Evolutionary conservation across 768 basidiomycete genomes (phyloP).

Genomic region (Xerocomellus dryophilus): DNA sequence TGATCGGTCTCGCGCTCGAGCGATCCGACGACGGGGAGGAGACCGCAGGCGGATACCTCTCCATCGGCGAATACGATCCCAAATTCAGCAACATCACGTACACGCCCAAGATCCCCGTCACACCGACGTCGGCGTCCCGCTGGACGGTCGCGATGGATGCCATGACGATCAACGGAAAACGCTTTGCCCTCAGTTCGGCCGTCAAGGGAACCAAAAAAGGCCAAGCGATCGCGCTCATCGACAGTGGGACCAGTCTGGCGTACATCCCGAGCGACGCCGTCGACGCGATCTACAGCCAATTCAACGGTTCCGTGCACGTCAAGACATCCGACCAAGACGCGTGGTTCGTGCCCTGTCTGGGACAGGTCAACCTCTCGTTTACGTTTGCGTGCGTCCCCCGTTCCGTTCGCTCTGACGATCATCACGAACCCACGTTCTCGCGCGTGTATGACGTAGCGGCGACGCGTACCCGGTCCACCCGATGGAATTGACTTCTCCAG

Average conservation of each 20-base stretch:
- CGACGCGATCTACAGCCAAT: constrained; percentile 38
- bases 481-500: constrained; percentile 39
- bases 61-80: constrained; percentile 42
- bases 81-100: constrained; percentile 30
- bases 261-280: constrained; percentile 34
- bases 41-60: constrained; percentile 41
- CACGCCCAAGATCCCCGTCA: constrained; percentile 34
- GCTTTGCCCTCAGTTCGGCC: constrained; percentile 28
- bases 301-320: constrained; percentile 36
- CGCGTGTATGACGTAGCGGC: constrained; percentile 14
- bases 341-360: constrained; percentile 39
- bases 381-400: constrained; percentile 11
- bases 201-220: constrained; percentile 31
- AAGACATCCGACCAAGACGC: constrained; percentile 25
- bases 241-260: constrained; percentile 43
- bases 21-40: constrained; percentile 40
- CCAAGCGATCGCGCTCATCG: constrained; percentile 37
- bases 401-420: no score
- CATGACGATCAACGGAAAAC: constrained; percentile 35
- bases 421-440: not conserved
- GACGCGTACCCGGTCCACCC: constrained; percentile 41
- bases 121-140: constrained; percentile 34
- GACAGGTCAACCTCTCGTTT: constrained; percentile 30
- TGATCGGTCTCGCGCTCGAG: constrained; percentile 43
- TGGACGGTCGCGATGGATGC: constrained; percentile 44